Evolutionary conservation across 139 green algal genomes (phyloP), one percentile per base, ranked within the genome.

Genomic region (Chlorella vulgaris): DNA sequence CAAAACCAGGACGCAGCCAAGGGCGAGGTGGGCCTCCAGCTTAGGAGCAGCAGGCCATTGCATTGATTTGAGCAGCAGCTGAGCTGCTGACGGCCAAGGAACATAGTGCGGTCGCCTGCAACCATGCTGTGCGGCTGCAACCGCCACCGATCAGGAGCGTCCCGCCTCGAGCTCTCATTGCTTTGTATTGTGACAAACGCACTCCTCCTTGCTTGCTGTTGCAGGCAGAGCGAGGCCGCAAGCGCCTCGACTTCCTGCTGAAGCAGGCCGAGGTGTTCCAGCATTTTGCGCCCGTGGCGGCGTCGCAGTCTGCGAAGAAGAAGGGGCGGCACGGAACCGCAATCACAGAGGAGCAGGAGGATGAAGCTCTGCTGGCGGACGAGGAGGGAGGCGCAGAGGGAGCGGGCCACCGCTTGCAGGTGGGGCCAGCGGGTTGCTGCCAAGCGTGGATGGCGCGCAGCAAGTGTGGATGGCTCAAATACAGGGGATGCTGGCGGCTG

Each of bases 201-300:
- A n/a, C n/a, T n/a, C n/a, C n/a, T n/a, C n/a, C n/a, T n/a, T n/a
- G n/a, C n/a, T n/a, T n/a, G n/a, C n/a, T n/a, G n/a, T n/a, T 81
- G 66, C 89, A 98, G 93, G 91, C 85, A 1, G 86, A 93, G n/a
- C 89, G 91, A 15, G 90, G 89, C 10, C 84, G 88, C 65, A 91
- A 91, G 79, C 91, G 97, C 7, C 84, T 99, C 26, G 87, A 97
- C 40, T 99, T 98, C 81, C 81, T 99, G 78, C 89, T 99, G 39
- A 90, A 95, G 60, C 97, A 99, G 79, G 96, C 97, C 1, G 96
- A 99, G 88, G 93, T 99, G 22, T 99, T 99, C 78, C 94, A 98
- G 90, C 96, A 99, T 76, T 99, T 99, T 87, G 93, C 91, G 42
- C 87, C 84, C 29, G 60, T 51, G 38, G 51, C 76, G 5, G 66